These are phyloP conservation scores for Epichloe scottii DNA, from an alignment of 2,329 filamentous ascomycete species.

Conservation along the genomic window DNA sequence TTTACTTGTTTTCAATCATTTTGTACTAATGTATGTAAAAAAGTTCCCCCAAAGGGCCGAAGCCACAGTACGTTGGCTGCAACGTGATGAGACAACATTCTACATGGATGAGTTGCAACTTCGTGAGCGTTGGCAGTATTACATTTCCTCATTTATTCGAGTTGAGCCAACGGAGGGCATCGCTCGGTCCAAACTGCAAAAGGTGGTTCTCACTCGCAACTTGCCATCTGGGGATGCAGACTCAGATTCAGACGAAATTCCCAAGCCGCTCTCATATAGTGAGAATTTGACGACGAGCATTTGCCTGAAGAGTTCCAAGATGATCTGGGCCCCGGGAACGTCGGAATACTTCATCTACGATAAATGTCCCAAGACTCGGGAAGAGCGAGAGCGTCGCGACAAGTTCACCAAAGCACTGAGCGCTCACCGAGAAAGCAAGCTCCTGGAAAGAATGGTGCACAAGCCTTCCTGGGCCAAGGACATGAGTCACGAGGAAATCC, in stretches of 20 bases:
- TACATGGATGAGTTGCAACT: constrained; percentile 81
- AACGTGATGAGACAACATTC: constrained; percentile 62
- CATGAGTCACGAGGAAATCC: constrained; percentile 63
- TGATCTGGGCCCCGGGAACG: constrained; percentile 61
- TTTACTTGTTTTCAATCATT: background rate
- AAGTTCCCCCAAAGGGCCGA: constrained; percentile 57
- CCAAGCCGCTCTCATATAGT: constrained; percentile 47
- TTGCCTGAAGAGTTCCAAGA: constrained; percentile 66
- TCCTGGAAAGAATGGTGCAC: constrained; percentile 71
- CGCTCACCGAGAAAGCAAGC: constrained; percentile 55
- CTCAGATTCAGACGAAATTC: constrained; percentile 49
- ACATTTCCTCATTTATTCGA: constrained; percentile 83
- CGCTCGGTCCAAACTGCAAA: constrained; percentile 49
- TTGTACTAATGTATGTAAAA: constrained; percentile 20
- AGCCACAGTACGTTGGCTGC: constrained; percentile 59
- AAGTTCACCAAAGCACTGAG: constrained; percentile 39
- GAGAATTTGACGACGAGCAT: constrained; percentile 62
- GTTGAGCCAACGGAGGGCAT: constrained; percentile 80
- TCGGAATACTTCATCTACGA: constrained; percentile 63
- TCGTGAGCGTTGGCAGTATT: constrained; percentile 82
- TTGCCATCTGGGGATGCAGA: constrained; percentile 49
- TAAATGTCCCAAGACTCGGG: constrained; percentile 52
- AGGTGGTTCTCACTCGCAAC: constrained; percentile 60
- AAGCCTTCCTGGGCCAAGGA: constrained; percentile 73
- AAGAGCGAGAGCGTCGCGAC: constrained; percentile 41